Evolutionary conservation across 768 basidiomycete genomes (phyloP), one percentile per base, ranked within the genome.

Genomic region (Pulveroboletus sp.): DNA sequence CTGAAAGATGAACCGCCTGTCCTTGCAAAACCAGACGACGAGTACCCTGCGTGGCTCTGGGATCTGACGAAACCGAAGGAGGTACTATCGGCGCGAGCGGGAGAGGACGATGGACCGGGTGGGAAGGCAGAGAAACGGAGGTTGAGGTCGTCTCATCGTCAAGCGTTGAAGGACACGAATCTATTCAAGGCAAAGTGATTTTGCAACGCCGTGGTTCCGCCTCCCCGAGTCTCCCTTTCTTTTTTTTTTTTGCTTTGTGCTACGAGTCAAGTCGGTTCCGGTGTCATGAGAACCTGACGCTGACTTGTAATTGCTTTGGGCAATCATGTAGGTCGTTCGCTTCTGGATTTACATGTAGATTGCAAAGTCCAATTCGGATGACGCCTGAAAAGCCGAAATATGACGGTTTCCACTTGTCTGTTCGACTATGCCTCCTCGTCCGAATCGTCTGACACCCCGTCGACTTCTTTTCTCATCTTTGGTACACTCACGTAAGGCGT

Each of bases 31-130:
- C 73, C 86, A 0, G 93, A 96, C 66, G 84, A 88, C 39, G 82
- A 84, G 57, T 95, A 96, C 65, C 93, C 93, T 4, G 66, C 79
- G 7, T 96, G 93, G 93, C 66, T 96, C 36, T 96, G 93, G 93
- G 83, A 76, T 13, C 62, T 92, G 35, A 69, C 89, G 17, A 67
- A 82, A 52, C 77, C 83, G 5, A 79, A 78, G 5, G 79, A 78
- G 60, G 75, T 75, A 37, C 71, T 6, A 5, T 77, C 47, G 21
- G 21, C 21, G 76, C 76, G 15, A 28, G 13, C 13, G 32, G 32
- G 6, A 3, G 32, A 33, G 3, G 84, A 89, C 47, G 86, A 89
- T 53, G 85, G 85, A 1, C 86, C 83, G 1, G 88, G 86, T 17
- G 85, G 89, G 18, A 77, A 78, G 64, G 80, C 74, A 43, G 76